Evolutionary conservation across 2,329 filamentous ascomycete species (phyloP).

Genomic region (Gliomastix tumulicola): DNA sequence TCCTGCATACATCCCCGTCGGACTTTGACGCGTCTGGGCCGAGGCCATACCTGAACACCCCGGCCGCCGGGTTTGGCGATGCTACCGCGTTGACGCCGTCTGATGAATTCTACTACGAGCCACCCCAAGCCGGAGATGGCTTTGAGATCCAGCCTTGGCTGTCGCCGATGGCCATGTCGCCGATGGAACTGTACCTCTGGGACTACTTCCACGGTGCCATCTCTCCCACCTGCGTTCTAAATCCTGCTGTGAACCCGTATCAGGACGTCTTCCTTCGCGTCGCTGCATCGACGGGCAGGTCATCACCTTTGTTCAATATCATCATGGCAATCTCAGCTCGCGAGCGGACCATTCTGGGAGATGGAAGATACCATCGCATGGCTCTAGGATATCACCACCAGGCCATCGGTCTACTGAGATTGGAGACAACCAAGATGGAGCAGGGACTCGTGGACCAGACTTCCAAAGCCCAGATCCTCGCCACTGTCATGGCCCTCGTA

Average conservation of each 20-base stretch:
- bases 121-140: too few species aligned
- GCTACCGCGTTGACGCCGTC: too few species aligned
- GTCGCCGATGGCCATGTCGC: constrained; percentile 9
- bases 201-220: constrained; percentile 15
- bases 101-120: constrained; percentile 1
- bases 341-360: constrained; percentile 15
- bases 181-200: constrained; percentile 13
- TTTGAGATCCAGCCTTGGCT: not conserved
- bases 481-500: constrained; percentile 12
- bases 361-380: constrained; percentile 7
- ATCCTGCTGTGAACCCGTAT: constrained; percentile 14
- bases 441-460: constrained; percentile 4
- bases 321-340: constrained; percentile 17
- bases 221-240: constrained; percentile 14
- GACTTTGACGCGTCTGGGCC: not conserved
- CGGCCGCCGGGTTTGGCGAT: not conserved
- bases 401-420: constrained; percentile 9
- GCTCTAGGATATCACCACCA: constrained; percentile 12
- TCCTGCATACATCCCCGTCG: not conserved
- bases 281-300: constrained; percentile 10
- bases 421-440: constrained; percentile 6
- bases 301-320: constrained; percentile 15
- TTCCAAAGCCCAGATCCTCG: constrained; percentile 11
- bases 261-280: constrained; percentile 15
- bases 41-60: not conserved